Evolutionary conservation across 2,329 filamentous ascomycete species (phyloP).

Genomic region (Teratosphaeria gauchensis): DNA sequence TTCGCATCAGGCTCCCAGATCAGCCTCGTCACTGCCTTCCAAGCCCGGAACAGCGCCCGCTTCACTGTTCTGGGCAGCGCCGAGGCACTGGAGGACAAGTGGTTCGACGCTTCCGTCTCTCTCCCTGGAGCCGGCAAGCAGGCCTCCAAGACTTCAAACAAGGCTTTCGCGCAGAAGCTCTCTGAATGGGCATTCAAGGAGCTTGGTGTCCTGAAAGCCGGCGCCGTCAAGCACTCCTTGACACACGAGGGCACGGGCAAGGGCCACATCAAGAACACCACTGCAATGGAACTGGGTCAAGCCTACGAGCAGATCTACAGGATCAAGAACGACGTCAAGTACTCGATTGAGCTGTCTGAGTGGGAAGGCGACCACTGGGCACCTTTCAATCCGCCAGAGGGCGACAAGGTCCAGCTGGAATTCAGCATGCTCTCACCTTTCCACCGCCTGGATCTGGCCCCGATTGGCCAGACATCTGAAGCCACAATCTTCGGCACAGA

Average conservation of each 20-base stretch:
- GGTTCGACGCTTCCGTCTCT: constrained; percentile 75
- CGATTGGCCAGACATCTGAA: constrained; percentile 47
- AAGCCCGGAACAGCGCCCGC: constrained; percentile 88
- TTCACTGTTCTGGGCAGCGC: constrained; percentile 76
- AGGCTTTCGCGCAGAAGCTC: constrained; percentile 73
- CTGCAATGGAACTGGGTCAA: constrained; percentile 53
- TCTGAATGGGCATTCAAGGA: constrained; percentile 97
- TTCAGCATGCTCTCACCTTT: constrained; percentile 98
- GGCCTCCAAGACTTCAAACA: constrained; percentile 60
- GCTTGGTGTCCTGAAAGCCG: constrained; percentile 77
- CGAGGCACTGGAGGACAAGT: constrained; percentile 79
- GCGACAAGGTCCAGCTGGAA: constrained; percentile 80
- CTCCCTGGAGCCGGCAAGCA: constrained; percentile 39
- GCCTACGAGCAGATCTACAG: constrained; percentile 59
- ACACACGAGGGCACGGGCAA: constrained; percentile 36
- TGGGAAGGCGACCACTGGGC: constrained; percentile 59
- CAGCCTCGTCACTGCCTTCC: constrained; percentile 71
- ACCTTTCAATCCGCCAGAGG: constrained; percentile 60
- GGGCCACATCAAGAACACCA: constrained; percentile 29
- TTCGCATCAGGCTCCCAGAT: constrained; percentile 80
- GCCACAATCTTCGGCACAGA: constrained; percentile 62
- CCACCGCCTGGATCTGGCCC: constrained; percentile 69
- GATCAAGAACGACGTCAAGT: constrained; percentile 89
- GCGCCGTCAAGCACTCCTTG: constrained; percentile 68
- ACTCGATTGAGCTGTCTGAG: constrained; percentile 81